These are phyloP conservation scores for Brassica nigra DNA, from an alignment of 345 rosid species.

Conservation along the genomic window DNA sequence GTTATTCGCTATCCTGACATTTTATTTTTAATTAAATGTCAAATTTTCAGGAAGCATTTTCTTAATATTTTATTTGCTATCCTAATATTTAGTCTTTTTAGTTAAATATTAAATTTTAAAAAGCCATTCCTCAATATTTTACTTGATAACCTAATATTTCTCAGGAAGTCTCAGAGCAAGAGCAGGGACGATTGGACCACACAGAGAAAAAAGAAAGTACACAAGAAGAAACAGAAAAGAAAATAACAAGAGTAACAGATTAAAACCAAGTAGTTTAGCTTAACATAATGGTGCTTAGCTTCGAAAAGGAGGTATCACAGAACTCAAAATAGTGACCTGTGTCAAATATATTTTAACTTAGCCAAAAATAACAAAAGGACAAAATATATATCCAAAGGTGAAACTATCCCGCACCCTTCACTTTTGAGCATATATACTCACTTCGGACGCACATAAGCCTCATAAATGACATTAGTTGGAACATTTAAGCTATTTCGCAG, in stretches of 20 bases:
- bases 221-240: background rate
- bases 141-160: no score
- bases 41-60: no score
- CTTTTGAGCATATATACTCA: background rate
- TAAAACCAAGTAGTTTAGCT: conserved; percentile 7
- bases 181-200: conserved; percentile 3
- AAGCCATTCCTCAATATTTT: no score
- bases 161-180: conserved; percentile 20
- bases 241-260: conserved; percentile 15
- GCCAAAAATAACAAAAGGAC: background rate
- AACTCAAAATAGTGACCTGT: background rate
- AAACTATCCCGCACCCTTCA: background rate
- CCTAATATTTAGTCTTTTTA: no score
- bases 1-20: no score
- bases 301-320: background rate
- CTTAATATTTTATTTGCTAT: no score
- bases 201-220: background rate
- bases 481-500: conserved; percentile 1
- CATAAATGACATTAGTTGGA: background rate
- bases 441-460: background rate
- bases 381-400: background rate
- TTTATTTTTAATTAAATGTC: no score
- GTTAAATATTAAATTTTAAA: no score
- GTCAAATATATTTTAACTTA: background rate
- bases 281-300: conserved; percentile 6